Conservation (phyloP, 495 filamentous ascomycete species). For the Lasiosphaeris hirsuta region DNA sequence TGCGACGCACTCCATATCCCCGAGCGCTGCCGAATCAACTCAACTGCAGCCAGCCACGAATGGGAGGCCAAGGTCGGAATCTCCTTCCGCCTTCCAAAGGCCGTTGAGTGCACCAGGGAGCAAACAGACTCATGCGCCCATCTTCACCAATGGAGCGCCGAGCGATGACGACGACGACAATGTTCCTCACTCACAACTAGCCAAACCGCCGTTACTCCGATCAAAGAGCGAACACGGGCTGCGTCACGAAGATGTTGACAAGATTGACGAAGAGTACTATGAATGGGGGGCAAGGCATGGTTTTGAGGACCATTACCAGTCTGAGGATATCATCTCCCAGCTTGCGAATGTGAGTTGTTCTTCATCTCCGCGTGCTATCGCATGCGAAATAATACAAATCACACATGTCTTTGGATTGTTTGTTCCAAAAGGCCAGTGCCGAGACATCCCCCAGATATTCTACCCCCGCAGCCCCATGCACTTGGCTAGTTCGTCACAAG, state of each 20-base stretch:
- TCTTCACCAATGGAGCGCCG: conserved; percentile 6
- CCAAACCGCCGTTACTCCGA: conserved; percentile 58
- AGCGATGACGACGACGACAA: conserved; percentile 22
- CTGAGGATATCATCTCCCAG: conserved; percentile 59
- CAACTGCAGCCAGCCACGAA: background rate
- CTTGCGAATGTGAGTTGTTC: conserved; percentile 47
- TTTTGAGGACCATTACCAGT: conserved; percentile 67
- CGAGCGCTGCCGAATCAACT: no score
- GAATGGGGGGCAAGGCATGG: conserved; percentile 61
- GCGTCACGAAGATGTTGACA: conserved; percentile 39
- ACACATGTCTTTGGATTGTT: no score
- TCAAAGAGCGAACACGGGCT: conserved; percentile 71
- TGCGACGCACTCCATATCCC: background rate
- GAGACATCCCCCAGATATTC: no score
- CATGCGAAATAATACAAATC: no score
- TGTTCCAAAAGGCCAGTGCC: no score
- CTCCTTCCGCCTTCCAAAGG: conserved; percentile 20
- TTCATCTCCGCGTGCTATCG: background rate
- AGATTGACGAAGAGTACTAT: conserved; percentile 35
- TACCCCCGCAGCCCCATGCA: no score
- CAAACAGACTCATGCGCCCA: conserved; percentile 10
- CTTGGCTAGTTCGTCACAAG: no score
- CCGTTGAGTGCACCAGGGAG: conserved; percentile 33
- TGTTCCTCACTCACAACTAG: conserved; percentile 28
- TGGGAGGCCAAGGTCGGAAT: conserved; percentile 12